Evolutionary conservation across 2,329 filamentous ascomycete genomes (phyloP).

Genomic region (Fusarium proliferatum): DNA sequence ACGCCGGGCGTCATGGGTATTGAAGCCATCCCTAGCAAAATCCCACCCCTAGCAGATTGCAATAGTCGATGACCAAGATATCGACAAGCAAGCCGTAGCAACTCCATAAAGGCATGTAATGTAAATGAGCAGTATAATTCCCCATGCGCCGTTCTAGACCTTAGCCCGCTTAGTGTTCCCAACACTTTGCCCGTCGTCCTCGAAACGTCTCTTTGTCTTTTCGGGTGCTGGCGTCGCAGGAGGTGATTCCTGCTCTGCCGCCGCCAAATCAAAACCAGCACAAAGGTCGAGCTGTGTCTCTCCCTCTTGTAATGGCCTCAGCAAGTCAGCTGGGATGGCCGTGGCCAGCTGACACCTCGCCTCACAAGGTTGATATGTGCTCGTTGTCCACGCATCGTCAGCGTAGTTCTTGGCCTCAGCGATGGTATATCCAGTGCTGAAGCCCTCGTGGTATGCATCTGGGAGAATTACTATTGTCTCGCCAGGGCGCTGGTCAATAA

Average conservation of each 20-base stretch:
- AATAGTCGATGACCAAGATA: slow-evolving; percentile 1
- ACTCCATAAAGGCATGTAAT: slow-evolving; percentile 26
- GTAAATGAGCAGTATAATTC: slow-evolving; percentile 8
- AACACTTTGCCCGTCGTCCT: slow-evolving; percentile 12
- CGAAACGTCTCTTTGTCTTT: slow-evolving; percentile 31
- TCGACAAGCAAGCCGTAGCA: slow-evolving; percentile 6
- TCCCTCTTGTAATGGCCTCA: slow-evolving; percentile 48
- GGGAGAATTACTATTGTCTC: slow-evolving; percentile 55
- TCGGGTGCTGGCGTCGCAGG: slow-evolving; percentile 15
- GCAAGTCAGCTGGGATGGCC: slow-evolving; percentile 51
- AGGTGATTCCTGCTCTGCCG: slow-evolving; percentile 17
- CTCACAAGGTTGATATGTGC: slow-evolving; percentile 51
- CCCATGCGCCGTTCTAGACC: slow-evolving; percentile 23
- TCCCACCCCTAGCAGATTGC: slow-evolving; percentile 23
- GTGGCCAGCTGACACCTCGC: slow-evolving; percentile 49
- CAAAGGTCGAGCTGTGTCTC: slow-evolving; percentile 51
- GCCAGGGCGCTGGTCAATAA: slow-evolving; percentile 53
- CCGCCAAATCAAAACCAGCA: slow-evolving; percentile 31
- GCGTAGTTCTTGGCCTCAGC: slow-evolving; percentile 56
- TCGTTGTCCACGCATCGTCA: slow-evolving; percentile 50
- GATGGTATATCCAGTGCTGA: slow-evolving; percentile 56
- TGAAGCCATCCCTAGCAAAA: slow-evolving; percentile 30
- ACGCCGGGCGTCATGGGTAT: slow-evolving; percentile 42
- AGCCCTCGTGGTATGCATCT: slow-evolving; percentile 55
- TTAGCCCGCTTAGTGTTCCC: slow-evolving; percentile 36